These are phyloP conservation scores for Ensete ventricosum DNA, from an alignment of 176 grass and related monocot genomes.

Conservation along the genomic window DNA sequence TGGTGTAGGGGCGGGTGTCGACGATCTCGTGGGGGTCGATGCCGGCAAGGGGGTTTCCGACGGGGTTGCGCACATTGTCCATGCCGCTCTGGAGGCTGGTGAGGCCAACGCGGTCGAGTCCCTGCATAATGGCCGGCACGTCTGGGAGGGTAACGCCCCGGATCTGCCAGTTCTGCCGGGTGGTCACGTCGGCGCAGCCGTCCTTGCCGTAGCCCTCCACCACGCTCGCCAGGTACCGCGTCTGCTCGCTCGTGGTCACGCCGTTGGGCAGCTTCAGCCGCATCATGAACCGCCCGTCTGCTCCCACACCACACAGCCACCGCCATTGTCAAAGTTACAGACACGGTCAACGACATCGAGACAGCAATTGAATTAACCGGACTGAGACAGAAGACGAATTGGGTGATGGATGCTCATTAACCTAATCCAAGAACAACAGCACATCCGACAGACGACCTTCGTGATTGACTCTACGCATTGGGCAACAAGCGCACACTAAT, in stretches of 20 bases:
- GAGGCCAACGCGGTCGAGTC: constrained; percentile 61
- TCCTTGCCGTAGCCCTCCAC: constrained; percentile 69
- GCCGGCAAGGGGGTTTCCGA: constrained; percentile 90
- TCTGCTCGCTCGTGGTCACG: constrained; percentile 94
- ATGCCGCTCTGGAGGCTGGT: constrained; percentile 97
- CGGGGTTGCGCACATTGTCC: constrained; percentile 94
- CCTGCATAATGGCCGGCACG: constrained; percentile 68
- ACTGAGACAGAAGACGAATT: background rate
- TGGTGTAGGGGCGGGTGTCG: constrained; percentile 78
- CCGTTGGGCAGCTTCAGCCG: constrained; percentile 93
- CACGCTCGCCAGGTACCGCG: constrained; percentile 74
- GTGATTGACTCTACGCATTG: background rate
- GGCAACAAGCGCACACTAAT: background rate
- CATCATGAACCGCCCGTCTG: constrained; percentile 98
- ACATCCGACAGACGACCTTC: background rate
- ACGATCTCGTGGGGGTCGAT: constrained; percentile 86
- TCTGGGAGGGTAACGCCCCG: constrained; percentile 80
- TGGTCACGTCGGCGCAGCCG: constrained; percentile 89
- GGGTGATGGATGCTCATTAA: background rate
- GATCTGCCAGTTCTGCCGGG: constrained; percentile 99
- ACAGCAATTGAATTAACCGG: too few species aligned
- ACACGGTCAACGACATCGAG: too few species aligned
- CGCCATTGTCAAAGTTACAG: too few species aligned
- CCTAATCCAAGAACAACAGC: background rate
- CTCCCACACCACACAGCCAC: background rate